Evolutionary conservation across 1,284 basidiomycete species (phyloP).

Genomic region (Volvariella surrecta): DNA sequence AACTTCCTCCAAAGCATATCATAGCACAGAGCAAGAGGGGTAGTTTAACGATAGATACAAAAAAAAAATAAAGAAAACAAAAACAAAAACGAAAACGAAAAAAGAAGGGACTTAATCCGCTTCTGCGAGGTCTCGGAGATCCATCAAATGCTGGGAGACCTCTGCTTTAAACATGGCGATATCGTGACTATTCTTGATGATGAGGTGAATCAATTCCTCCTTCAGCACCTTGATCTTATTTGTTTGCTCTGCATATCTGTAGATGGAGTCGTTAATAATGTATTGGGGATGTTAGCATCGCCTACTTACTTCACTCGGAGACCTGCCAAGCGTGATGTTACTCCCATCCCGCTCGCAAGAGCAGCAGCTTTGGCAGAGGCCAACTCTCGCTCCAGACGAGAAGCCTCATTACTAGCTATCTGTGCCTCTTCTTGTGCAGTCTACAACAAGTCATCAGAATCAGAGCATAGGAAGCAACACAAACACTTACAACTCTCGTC

Average conservation of each 20-base stretch:
- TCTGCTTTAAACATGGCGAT: slow-evolving; percentile 72
- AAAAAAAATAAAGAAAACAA: slow-evolving; percentile 7
- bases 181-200: slow-evolving; percentile 73
- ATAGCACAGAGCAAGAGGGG: no score
- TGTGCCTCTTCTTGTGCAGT: slow-evolving; percentile 66
- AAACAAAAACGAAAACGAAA: slow-evolving; percentile 1
- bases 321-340: slow-evolving; percentile 66
- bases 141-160: slow-evolving; percentile 57
- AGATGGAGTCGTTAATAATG: slow-evolving; percentile 6
- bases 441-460: slow-evolving; percentile 17
- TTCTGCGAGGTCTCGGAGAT: slow-evolving; percentile 61
- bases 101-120: slow-evolving; percentile 23
- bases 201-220: slow-evolving; percentile 71
- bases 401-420: slow-evolving; percentile 52
- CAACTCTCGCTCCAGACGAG: slow-evolving; percentile 57
- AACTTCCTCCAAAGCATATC: no score
- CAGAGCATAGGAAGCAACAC: slow-evolving; percentile 7
- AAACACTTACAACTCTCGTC: slow-evolving; percentile 54
- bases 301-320: slow-evolving; percentile 46
- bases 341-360: slow-evolving; percentile 68
- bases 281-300: slow-evolving; percentile 6
- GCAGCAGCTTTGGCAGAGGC: slow-evolving; percentile 65
- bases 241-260: slow-evolving; percentile 67
- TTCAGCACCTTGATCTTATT: slow-evolving; percentile 62
- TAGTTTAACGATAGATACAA: background rate